A percentile compares a stretch with the other conserved stretches of the same genome.
phyloP scores from a whole-genome alignment of 352 stramenopile genomes.

The Phytophthora fragariae region DNA sequence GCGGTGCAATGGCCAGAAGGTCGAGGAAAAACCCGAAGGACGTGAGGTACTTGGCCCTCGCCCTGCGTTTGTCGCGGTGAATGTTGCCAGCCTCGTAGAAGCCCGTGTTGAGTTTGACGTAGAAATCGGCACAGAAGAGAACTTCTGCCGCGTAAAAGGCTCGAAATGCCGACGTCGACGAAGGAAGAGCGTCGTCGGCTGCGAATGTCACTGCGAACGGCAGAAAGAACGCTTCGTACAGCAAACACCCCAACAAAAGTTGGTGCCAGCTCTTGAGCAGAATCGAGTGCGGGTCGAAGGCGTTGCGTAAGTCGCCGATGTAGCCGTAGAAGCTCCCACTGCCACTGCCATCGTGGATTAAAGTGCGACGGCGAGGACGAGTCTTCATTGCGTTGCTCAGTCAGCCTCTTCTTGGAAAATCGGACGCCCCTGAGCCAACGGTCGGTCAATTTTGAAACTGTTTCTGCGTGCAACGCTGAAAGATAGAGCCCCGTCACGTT shows the following conservation, averaged over 20 bases:
- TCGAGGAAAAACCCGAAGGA: constrained; percentile 31
- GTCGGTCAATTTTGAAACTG: not conserved
- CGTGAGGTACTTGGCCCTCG: constrained; percentile 45
- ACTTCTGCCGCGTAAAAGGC: constrained; percentile 48
- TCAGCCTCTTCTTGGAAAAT: not conserved
- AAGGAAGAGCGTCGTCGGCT: too few species aligned
- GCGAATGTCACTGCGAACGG: constrained; percentile 49
- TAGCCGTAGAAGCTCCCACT: constrained; percentile 25
- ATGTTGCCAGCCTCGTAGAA: constrained; percentile 71
- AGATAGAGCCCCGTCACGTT: not conserved
- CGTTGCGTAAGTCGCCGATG: constrained; percentile 43
- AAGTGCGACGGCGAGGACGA: not conserved
- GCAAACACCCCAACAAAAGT: constrained; percentile 48
- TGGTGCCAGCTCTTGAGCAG: constrained; percentile 61
- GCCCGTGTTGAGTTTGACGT: constrained; percentile 67
- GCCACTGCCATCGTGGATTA: not conserved
- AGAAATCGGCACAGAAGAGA: constrained; percentile 59
- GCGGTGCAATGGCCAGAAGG: constrained; percentile 45
- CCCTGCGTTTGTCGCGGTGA: constrained; percentile 45
- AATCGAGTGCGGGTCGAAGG: constrained; percentile 59
- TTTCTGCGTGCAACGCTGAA: not conserved
- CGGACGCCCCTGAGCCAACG: not conserved
- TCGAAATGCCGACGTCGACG: not conserved
- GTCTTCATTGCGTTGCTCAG: constrained; percentile 2
- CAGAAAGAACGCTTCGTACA: constrained; percentile 65